Base-by-base conservation (phyloP, 176 grass and related monocot species). In the Elaeis guineensis region DNA sequence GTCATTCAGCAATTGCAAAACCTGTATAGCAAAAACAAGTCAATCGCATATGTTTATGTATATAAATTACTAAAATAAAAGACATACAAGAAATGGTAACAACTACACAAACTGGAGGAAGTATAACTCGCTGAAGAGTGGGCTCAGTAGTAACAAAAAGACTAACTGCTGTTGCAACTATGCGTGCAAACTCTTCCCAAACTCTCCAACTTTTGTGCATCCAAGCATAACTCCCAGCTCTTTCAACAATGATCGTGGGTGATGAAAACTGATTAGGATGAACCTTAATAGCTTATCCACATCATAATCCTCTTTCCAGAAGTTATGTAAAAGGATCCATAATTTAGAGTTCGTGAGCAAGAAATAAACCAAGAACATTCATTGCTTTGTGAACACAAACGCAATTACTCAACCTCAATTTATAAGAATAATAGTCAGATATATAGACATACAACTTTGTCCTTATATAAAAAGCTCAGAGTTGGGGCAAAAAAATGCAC, bases 151-250 rank as follows among this genome's bases (percentile, higher is more conserved):
- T 82, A 73, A 80, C 83, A 80, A 96, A 96, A 21, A 90, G 80
- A 21, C 78, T 80, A 75, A 85, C 66, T 62, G 92, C 78, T 25
- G 72, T 68, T 59, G 83, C 73, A 66, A 96, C 83, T 21, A 87
- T 96, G 5, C 83, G 72, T 11, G 69, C 80, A 87, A 90, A 96
- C 69, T 96, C 83, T 82, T 90, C 87, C 26, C 83, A 69, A 15
- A 96, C 83, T 78, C 80, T 90, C 92, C 87, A 90, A 49, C 78
- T 96, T 78, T 69, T 96, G 51, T 96, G 84, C 62, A 72, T 82
- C 92, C 92, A 96, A 18, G 87, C 83, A 80, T 85, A 90, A 74
- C 72, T 85, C 64, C 92, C 91, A 72, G 91, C 91, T 84, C 91
- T 82, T 83, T 90, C 91, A 76, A 96, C 91, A 58, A 90, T 75